phyloP scores from a whole-genome alignment of 192 early-diverging fungal species.

The Coemansia sp. region DNA sequence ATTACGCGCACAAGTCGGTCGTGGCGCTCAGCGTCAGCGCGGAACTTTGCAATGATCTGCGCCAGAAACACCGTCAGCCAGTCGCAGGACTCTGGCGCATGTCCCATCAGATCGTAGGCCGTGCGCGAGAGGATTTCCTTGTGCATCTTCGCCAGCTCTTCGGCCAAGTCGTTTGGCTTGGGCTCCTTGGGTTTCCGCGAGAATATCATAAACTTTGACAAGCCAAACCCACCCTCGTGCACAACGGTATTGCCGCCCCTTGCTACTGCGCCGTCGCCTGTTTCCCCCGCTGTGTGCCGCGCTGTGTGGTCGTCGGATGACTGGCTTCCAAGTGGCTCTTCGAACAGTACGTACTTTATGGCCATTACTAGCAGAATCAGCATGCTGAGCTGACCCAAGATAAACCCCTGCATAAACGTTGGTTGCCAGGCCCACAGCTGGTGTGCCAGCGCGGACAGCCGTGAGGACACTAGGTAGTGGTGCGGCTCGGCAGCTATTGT shows the following conservation, averaged over 20 bases:
- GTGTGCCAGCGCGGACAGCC: constrained; percentile 9
- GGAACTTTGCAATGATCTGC: constrained; percentile 56
- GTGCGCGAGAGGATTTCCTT: constrained; percentile 55
- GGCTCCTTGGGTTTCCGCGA: constrained; percentile 50
- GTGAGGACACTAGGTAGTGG: neutral
- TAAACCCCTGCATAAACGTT: constrained; percentile 58
- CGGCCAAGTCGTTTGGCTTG: constrained; percentile 36
- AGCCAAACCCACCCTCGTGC: constrained; percentile 45
- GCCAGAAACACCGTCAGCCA: constrained; percentile 63
- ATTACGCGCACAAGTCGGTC: constrained; percentile 54
- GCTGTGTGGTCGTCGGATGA: neutral
- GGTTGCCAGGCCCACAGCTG: constrained; percentile 47
- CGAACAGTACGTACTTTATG: constrained; percentile 57
- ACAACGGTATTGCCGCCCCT: constrained; percentile 20
- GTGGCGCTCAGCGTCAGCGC: constrained; percentile 52
- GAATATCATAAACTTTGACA: constrained; percentile 55
- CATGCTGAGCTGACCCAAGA: constrained; percentile 57
- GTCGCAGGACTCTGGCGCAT: constrained; percentile 56
- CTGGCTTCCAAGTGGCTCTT: constrained; percentile 43
- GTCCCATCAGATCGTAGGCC: constrained; percentile 38
- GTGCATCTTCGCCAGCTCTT: constrained; percentile 50
- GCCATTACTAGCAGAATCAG: constrained; percentile 48
- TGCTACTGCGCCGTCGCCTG: neutral
- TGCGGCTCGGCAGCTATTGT: neutral
- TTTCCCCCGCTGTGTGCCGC: neutral